Base-by-base conservation (phyloP, 179 eudicot species). In the Spergularia azorica region DNA sequence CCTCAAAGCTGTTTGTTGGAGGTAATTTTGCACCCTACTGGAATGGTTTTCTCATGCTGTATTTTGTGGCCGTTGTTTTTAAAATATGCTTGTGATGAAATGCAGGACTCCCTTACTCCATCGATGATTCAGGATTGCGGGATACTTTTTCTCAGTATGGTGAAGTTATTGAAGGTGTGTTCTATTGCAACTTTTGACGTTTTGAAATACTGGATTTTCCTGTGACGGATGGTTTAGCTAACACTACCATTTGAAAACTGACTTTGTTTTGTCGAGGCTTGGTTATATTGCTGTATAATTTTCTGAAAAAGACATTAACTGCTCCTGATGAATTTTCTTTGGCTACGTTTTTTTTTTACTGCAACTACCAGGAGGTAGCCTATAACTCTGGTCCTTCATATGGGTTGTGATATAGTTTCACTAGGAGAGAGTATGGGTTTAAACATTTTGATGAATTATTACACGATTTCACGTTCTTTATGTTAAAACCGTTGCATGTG, bases 1-100 rank as follows among this genome's bases (percentile, higher is more conserved):
- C 88, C 51, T 82, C 90, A 9, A 93, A 89, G 63, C 21, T 93
- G 58, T 93, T 92, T 77, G 36, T 93, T 79, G 98, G 97, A 87
- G 98, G 98, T 93, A 41, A 57, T 64, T 43, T 5, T 59, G 66
- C 43, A 8, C 17, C 20, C 71, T 60, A 32, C 52, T 72, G 11
- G 7, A 21, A 46, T 41, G 11, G 16, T 12, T 50, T 69, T 69
- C 64, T 67, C 63, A 21, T 9, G 15, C 9, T n/a, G 51, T 73
- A 43, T 38, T 20, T 66, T 9, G 6, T 43, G 16, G 20, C 7
- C 56, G 32, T 26, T 26, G 13, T 7, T 6, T 17, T 36, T 36
- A 36, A n/a, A 41, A 2, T 12, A 11, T 55, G 10, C n/a, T 71
- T 46, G n/a, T 12, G 26, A 9, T 72, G 70, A 7, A 63, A 14